Percentiles rank a stretch among this genome's conserved stretches.
Evolutionary conservation across 345 rosid genomes (phyloP).

Genomic region (Gossypium anomalum): DNA sequence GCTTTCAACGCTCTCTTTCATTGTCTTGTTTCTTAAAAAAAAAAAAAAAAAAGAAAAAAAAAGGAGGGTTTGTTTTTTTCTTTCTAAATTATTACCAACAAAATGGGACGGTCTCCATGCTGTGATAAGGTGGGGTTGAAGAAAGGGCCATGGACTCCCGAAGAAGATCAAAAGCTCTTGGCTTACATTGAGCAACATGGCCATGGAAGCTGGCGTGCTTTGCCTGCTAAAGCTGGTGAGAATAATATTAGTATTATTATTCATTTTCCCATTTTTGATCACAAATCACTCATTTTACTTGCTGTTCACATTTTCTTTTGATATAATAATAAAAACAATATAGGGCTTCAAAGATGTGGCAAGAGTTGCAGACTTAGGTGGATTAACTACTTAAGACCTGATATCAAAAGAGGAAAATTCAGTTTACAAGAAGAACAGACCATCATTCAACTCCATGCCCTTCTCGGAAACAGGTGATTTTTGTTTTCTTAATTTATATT

Average conservation of each 20-base stretch:
- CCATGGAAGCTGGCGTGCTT: slow-evolving; percentile 53
- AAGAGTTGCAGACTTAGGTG: slow-evolving; percentile 62
- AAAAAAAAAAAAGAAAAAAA: neutral
- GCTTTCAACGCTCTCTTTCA: slow-evolving; percentile 4
- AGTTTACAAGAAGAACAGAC: slow-evolving; percentile 50
- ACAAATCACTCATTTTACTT: neutral
- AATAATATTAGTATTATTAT: neutral
- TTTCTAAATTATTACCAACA: neutral
- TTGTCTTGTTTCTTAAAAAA: neutral
- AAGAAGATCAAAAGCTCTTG: slow-evolving; percentile 55
- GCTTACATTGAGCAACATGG: slow-evolving; percentile 48
- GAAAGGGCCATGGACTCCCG: slow-evolving; percentile 66
- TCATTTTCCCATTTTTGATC: neutral
- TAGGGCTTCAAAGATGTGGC: slow-evolving; percentile 62
- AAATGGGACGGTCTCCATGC: slow-evolving; percentile 37
- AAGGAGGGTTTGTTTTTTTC: neutral
- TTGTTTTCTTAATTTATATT: neutral
- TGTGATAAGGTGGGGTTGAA: slow-evolving; percentile 52
- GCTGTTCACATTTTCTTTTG: neutral
- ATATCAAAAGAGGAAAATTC: slow-evolving; percentile 58
- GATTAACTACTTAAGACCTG: slow-evolving; percentile 56
- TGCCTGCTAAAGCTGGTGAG: slow-evolving; percentile 49
- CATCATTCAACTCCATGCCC: slow-evolving; percentile 56
- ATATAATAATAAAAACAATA: slow-evolving; percentile 9
- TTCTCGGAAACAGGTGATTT: slow-evolving; percentile 52